phyloP scores from a whole-genome alignment of 805 yeast species.

The Torulaspora maleeae region DNA sequence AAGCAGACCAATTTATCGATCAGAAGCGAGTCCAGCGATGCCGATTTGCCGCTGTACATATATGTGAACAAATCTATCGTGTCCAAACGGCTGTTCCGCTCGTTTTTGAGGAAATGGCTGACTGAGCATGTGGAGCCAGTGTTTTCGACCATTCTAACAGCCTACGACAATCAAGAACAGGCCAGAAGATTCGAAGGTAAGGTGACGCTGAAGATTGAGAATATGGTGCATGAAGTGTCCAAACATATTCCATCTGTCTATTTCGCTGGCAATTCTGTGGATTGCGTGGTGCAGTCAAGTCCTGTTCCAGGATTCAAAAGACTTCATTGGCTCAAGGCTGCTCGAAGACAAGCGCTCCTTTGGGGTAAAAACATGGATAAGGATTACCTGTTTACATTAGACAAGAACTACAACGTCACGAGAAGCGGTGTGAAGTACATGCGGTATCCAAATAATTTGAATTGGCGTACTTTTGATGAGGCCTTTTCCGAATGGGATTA shows the following conservation, averaged over 20 bases:
- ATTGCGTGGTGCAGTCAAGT: slow-evolving; percentile 26
- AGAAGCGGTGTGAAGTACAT: slow-evolving; percentile 29
- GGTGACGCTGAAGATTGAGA: slow-evolving; percentile 12
- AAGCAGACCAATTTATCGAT: slow-evolving; percentile 24
- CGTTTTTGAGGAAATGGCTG: slow-evolving; percentile 21
- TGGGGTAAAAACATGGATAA: slow-evolving; percentile 25
- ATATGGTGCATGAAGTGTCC: slow-evolving; percentile 17
- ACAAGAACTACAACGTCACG: slow-evolving; percentile 18
- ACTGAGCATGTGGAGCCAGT: slow-evolving; percentile 26
- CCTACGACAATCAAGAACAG: slow-evolving; percentile 16
- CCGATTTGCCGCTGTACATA: slow-evolving; percentile 23
- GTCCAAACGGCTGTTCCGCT: slow-evolving; percentile 18
- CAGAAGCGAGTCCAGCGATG: slow-evolving; percentile 19
- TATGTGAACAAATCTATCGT: slow-evolving; percentile 25
- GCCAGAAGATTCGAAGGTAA: slow-evolving; percentile 18
- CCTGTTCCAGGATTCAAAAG: slow-evolving; percentile 33
- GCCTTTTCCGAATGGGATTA: slow-evolving; percentile 33
- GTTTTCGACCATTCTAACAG: slow-evolving; percentile 19
- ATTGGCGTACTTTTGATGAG: slow-evolving; percentile 20
- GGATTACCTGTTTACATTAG: slow-evolving; percentile 22
- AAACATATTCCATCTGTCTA: slow-evolving; percentile 23
- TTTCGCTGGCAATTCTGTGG: slow-evolving; percentile 24
- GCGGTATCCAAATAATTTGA: slow-evolving; percentile 27
- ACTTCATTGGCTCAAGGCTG: slow-evolving; percentile 34
- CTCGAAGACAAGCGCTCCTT: slow-evolving; percentile 23